Conservation (phyloP, 805 yeast genomes). For the Saturnispora dispora region DNA sequence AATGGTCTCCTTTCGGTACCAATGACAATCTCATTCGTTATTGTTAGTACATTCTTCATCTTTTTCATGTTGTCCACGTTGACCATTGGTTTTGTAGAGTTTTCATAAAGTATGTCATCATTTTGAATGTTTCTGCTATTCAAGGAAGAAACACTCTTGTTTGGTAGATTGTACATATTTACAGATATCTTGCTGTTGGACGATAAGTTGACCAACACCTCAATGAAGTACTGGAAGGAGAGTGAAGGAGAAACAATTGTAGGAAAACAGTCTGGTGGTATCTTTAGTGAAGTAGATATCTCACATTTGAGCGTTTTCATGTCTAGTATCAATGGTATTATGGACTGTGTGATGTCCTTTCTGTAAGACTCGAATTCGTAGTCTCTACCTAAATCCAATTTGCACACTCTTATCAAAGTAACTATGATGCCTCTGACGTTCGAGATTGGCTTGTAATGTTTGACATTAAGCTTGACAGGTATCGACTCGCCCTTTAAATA, state of each 20-base stretch:
- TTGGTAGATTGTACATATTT: not conserved
- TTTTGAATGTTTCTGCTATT: conserved; percentile 8
- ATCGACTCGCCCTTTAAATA: conserved; percentile 71
- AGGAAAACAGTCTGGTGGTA: conserved; percentile 83
- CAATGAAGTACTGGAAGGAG: conserved; percentile 76
- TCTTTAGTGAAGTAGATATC: conserved; percentile 52
- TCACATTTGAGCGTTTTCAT: conserved; percentile 49
- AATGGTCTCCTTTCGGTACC: conserved; percentile 59
- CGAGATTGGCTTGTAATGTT: conserved; percentile 63
- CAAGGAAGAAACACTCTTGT: not conserved
- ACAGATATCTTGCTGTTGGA: not conserved
- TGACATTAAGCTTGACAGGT: conserved; percentile 57
- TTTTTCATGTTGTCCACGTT: conserved; percentile 76
- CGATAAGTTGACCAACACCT: conserved; percentile 72
- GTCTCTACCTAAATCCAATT: conserved; percentile 52
- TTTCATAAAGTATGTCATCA: conserved; percentile 19
- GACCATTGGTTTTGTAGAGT: conserved; percentile 34
- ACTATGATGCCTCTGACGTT: conserved; percentile 67
- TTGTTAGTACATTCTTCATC: conserved; percentile 67
- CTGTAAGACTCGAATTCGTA: conserved; percentile 63
- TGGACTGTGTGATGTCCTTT: conserved; percentile 71
- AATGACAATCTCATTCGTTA: conserved; percentile 69
- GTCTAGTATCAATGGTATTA: conserved; percentile 72
- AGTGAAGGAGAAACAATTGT: conserved; percentile 65
- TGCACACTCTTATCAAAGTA: conserved; percentile 72